phyloP scores from a whole-genome alignment of 352 stramenopile species.

The Globisporangium recalcitrans region DNA sequence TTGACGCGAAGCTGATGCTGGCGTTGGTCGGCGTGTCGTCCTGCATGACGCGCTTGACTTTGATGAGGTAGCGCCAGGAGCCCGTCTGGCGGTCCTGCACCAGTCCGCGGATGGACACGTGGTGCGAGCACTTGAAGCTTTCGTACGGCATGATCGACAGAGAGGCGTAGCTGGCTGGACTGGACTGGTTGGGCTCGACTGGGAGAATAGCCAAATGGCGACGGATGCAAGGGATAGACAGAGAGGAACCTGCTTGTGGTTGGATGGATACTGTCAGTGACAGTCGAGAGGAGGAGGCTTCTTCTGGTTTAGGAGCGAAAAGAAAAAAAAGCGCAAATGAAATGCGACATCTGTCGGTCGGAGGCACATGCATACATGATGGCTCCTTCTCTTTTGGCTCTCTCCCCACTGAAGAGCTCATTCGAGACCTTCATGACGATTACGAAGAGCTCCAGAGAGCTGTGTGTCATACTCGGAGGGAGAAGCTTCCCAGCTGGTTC shows the following conservation, averaged over 20 bases:
- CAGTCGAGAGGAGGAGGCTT: neutral
- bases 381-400: too few relatives aligned
- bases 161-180: neutral
- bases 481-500: neutral
- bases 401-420: neutral
- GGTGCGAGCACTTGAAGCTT: slow-evolving; percentile 56
- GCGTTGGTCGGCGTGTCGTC: slow-evolving; percentile 21
- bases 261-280: neutral
- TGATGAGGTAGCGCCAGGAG: slow-evolving; percentile 62
- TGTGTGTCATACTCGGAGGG: too few relatives aligned
- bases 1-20: neutral
- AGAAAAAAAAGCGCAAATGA: slow-evolving; percentile 1
- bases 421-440: neutral
- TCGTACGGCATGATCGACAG: slow-evolving; percentile 56
- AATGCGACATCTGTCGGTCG: neutral
- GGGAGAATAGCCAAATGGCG: neutral
- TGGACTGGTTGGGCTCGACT: neutral
- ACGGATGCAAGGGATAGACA: neutral
- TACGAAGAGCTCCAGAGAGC: too few relatives aligned
- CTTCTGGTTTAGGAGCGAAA: neutral
- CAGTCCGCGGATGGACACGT: slow-evolving; percentile 59
- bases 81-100: slow-evolving; percentile 51
- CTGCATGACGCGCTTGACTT: slow-evolving; percentile 38
- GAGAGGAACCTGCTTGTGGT: too few relatives aligned
- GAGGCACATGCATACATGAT: too few relatives aligned